These are phyloP conservation scores for Dactylonectria macrodidyma DNA, from an alignment of 2,329 filamentous ascomycete genomes.

Conservation along the genomic window DNA sequence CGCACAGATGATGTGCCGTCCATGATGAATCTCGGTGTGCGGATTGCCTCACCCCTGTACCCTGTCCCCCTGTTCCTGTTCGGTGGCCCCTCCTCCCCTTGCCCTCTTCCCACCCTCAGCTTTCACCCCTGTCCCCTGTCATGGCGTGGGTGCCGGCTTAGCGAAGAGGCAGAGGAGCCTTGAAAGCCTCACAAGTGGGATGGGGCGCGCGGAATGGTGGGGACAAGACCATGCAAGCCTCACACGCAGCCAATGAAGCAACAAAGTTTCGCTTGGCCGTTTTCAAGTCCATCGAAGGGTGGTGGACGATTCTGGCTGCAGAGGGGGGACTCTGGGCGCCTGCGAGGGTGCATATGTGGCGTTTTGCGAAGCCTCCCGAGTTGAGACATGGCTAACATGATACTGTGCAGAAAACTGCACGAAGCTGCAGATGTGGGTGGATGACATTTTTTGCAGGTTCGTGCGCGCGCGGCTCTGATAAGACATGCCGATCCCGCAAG, in stretches of 20 bases:
- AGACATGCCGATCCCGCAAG: conserved; percentile 19
- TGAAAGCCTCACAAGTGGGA: conserved; percentile 33
- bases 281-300: conserved; percentile 38
- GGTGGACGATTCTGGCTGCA: conserved; percentile 23
- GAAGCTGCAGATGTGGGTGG: conserved; percentile 37
- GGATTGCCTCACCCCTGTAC: conserved; percentile 28
- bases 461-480: conserved; percentile 40
- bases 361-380: conserved; percentile 28
- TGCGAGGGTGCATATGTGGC: conserved; percentile 34
- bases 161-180: conserved; percentile 22
- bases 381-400: conserved; percentile 23
- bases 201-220: conserved; percentile 14
- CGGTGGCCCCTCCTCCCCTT: conserved; percentile 8
- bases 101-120: too few species aligned
- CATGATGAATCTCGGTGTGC: conserved; percentile 43
- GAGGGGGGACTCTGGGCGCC: conserved; percentile 17
- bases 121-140: conserved; percentile 31
- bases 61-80: conserved; percentile 16
- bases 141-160: conserved; percentile 33
- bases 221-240: conserved; percentile 24
- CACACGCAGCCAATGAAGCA: conserved; percentile 32
- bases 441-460: conserved; percentile 26
- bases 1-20: conserved; percentile 21
- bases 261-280: conserved; percentile 26
- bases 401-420: too few species aligned